Conservation (phyloP, 371 early-diverging fungal genomes). For the Mortierella sp. region DNA sequence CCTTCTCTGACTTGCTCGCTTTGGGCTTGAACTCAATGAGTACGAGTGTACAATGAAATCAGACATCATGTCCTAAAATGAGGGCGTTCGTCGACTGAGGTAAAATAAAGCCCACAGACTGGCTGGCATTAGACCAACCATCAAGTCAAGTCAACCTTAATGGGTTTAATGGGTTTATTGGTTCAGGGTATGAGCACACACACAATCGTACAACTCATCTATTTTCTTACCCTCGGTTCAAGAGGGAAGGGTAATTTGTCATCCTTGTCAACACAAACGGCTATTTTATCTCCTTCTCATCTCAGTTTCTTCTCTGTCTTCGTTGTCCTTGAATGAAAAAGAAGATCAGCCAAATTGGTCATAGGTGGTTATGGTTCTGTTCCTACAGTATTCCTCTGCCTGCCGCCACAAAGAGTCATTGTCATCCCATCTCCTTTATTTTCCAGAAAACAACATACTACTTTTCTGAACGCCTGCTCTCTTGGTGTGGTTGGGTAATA, state of each 20-base stretch:
- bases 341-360: too few species aligned
- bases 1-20: too few species aligned
- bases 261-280: background rate
- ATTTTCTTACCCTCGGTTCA: background rate
- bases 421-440: background rate
- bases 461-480: too few species aligned
- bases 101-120: background rate
- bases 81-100: background rate
- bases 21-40: too few species aligned
- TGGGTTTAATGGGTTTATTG: background rate
- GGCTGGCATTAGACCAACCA: background rate
- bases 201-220: background rate
- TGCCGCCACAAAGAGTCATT: background rate
- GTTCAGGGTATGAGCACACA: background rate
- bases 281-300: background rate
- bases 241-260: background rate
- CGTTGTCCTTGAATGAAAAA: background rate
- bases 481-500: too few species aligned
- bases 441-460: too few species aligned
- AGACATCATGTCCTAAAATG: slow-evolving; percentile 6
- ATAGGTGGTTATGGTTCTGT: background rate
- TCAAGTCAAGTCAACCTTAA: background rate
- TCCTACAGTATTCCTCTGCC: background rate
- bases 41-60: background rate
- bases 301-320: background rate